phyloP scores from a whole-genome alignment of 2,329 filamentous ascomycete genomes.

The Metarhizium humberi region DNA sequence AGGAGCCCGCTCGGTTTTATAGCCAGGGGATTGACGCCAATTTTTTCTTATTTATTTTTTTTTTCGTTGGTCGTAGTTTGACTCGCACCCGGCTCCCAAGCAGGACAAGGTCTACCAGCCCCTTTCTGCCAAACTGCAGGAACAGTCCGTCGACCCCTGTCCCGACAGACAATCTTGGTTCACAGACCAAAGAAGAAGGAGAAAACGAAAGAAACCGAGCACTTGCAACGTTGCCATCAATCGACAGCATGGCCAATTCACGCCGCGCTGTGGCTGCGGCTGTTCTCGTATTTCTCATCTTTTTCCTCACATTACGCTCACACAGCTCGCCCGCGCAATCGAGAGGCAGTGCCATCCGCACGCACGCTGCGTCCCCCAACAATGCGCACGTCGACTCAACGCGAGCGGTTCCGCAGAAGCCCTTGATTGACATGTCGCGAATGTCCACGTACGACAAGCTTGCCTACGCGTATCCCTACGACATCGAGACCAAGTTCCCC shows the following conservation, averaged over 20 bases:
- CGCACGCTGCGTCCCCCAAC: slow-evolving; percentile 12
- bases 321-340: slow-evolving; percentile 25
- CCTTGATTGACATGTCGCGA: slow-evolving; percentile 59
- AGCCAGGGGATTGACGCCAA: no score
- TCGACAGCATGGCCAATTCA: slow-evolving; percentile 61
- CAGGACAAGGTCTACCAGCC: not conserved
- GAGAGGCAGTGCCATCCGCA: not conserved
- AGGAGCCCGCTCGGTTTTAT: no score
- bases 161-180: not conserved
- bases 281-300: slow-evolving; percentile 55
- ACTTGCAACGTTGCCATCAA: not conserved
- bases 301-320: slow-evolving; percentile 58
- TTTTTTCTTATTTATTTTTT: no score
- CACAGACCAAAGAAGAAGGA: not conserved
- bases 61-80: no score
- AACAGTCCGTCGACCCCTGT: not conserved
- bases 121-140: not conserved
- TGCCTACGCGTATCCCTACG: slow-evolving; percentile 89
- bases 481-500: slow-evolving; percentile 79
- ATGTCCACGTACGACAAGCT: slow-evolving; percentile 73
- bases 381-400: slow-evolving; percentile 9
- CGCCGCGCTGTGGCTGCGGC: slow-evolving; percentile 66
- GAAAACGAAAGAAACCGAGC: not conserved
- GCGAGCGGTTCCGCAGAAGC: slow-evolving; percentile 26
- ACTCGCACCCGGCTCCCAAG: no score